Percentiles rank a stretch among this genome's conserved stretches.
phyloP scores from a whole-genome alignment of 768 basidiomycete genomes.

The Serendipita sp. region DNA sequence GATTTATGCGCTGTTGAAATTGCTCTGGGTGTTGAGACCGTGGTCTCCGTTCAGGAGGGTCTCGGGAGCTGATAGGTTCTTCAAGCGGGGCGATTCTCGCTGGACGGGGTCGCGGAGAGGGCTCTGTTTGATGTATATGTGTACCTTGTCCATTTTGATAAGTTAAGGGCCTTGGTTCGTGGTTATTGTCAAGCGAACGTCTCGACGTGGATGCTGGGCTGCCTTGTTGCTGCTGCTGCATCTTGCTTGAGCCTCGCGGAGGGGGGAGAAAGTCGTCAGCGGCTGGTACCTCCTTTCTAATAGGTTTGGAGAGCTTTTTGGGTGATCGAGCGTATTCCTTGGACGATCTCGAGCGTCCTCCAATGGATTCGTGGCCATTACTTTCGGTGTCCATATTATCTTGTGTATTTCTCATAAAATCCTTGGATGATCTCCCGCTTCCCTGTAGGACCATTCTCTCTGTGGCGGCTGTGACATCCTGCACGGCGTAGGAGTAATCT shows the following conservation, averaged over 20 bases:
- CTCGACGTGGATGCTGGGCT: neutral
- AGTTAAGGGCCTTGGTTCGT: neutral
- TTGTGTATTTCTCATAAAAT: neutral
- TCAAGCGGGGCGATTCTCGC: neutral
- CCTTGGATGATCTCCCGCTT: neutral
- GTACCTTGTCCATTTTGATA: neutral
- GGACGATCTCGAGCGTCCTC: neutral
- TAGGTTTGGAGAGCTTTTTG: neutral
- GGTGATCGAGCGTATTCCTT: neutral
- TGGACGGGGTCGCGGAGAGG: neutral
- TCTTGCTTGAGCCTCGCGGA: neutral
- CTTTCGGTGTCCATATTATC: neutral
- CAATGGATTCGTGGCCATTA: constrained; percentile 1
- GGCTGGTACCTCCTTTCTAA: neutral
- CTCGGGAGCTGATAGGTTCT: neutral
- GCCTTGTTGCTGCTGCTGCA: neutral
- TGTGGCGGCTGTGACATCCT: neutral
- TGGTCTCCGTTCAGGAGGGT: neutral
- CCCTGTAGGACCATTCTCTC: neutral
- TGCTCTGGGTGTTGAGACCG: neutral
- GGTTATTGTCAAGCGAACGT: neutral
- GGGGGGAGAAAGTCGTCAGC: neutral
- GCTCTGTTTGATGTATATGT: neutral
- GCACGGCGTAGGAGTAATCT: neutral
- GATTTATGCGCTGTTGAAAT: neutral